Evolutionary conservation across 352 stramenopile species (phyloP).

Genomic region (Phytophthora fragariae): DNA sequence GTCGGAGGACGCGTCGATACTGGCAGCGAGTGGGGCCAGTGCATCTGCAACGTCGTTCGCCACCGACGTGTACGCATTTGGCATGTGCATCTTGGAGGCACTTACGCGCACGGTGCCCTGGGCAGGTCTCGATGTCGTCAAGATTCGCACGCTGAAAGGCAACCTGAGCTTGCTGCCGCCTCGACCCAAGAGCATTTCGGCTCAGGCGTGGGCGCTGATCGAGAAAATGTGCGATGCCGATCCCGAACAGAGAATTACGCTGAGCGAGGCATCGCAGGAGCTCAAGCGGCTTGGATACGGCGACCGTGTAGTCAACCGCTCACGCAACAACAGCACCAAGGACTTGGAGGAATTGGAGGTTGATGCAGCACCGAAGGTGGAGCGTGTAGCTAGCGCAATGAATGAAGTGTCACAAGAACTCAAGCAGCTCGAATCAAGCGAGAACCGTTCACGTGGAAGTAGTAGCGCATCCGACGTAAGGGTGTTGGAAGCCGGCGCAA

Average conservation of each 20-base stretch:
- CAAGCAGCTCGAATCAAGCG: constrained; percentile 41
- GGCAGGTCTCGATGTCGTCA: constrained; percentile 46
- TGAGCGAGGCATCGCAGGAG: constrained; percentile 57
- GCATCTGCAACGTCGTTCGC: constrained; percentile 47
- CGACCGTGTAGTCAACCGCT: constrained; percentile 28
- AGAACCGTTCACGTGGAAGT: constrained; percentile 19
- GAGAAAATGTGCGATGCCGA: constrained; percentile 71
- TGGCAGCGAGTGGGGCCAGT: constrained; percentile 26
- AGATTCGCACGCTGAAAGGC: constrained; percentile 65
- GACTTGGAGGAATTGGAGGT: constrained; percentile 23
- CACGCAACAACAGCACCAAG: constrained; percentile 30
- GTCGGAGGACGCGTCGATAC: constrained; percentile 19
- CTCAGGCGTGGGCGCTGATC: constrained; percentile 61
- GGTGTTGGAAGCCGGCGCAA: constrained; percentile 20
- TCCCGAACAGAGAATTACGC: constrained; percentile 49
- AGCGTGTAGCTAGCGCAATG: constrained; percentile 35
- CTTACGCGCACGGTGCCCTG: constrained; percentile 63
- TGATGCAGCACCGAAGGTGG: constrained; percentile 24
- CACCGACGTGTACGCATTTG: constrained; percentile 75
- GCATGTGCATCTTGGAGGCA: constrained; percentile 83
- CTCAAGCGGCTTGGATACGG: constrained; percentile 62
- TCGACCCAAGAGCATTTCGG: constrained; percentile 50
- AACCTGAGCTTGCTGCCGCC: constrained; percentile 60
- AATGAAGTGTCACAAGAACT: constrained; percentile 54
- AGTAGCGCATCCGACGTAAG: constrained; percentile 24